phyloP scores from a whole-genome alignment of 495 filamentous ascomycete species.

The Penicillium ucsense region DNA sequence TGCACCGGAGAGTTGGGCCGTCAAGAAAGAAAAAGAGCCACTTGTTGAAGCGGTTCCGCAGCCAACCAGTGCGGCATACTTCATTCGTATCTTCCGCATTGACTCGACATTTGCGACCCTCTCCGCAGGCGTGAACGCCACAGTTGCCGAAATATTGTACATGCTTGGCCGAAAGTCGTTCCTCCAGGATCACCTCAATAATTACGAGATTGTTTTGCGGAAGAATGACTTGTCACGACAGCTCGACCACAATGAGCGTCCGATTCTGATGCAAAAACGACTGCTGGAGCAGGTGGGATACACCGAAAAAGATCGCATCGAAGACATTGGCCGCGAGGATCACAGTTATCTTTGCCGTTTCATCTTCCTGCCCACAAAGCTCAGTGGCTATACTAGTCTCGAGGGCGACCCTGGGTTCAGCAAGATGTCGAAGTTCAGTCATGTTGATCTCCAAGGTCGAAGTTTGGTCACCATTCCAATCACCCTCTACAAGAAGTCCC shows the following conservation, averaged over 20 bases:
- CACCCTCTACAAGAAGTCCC: constrained; percentile 77
- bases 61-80: constrained; percentile 55
- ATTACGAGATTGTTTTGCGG: constrained; percentile 89
- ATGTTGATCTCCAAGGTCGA: constrained; percentile 84
- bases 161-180: constrained; percentile 87
- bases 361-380: constrained; percentile 79
- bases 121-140: constrained; percentile 67
- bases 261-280: constrained; percentile 85
- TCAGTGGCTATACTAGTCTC: constrained; percentile 62
- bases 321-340: constrained; percentile 95
- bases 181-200: constrained; percentile 76
- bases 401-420: constrained; percentile 70
- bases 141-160: constrained; percentile 71
- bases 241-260: constrained; percentile 65
- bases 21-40: constrained; percentile 63
- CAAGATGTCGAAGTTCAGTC: constrained; percentile 79
- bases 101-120: constrained; percentile 92
- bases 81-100: constrained; percentile 88
- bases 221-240: constrained; percentile 87
- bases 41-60: constrained; percentile 46
- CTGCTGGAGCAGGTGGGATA: constrained; percentile 90
- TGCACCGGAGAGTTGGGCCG: constrained; percentile 89
- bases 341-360: constrained; percentile 95
- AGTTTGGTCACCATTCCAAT: constrained; percentile 95
- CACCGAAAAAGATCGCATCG: constrained; percentile 73